These are phyloP conservation scores for Pseudocercospora pini-densiflorae DNA, from an alignment of 2,329 filamentous ascomycete genomes.

Conservation along the genomic window DNA sequence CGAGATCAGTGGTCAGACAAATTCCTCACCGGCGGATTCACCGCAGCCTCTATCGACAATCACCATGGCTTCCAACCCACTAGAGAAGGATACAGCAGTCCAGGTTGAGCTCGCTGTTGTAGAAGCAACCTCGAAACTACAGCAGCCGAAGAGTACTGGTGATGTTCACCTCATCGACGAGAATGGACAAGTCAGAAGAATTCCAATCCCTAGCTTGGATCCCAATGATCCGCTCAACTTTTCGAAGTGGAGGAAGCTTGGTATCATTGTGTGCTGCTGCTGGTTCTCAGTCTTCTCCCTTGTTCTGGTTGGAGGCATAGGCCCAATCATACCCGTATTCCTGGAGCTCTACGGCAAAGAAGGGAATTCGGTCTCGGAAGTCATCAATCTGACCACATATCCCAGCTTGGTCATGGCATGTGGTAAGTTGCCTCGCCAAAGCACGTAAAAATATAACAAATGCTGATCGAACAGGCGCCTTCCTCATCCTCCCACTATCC, in stretches of 20 bases:
- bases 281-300: conserved; percentile 43
- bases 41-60: neutral
- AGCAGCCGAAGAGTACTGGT: conserved; percentile 1
- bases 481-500: conserved; percentile 46
- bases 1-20: neutral
- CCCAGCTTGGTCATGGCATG: conserved; percentile 48
- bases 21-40: neutral
- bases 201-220: conserved; percentile 31
- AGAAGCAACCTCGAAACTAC: neutral
- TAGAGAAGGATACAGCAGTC: neutral
- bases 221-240: conserved; percentile 39
- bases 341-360: conserved; percentile 38
- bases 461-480: conserved; percentile 22
- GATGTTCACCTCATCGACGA: conserved; percentile 29
- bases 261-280: conserved; percentile 38
- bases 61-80: neutral
- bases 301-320: conserved; percentile 58
- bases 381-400: conserved; percentile 44
- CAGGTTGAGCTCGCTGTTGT: neutral
- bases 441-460: neutral
- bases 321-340: conserved; percentile 43
- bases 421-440: conserved; percentile 27
- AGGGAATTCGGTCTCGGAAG: conserved; percentile 33
- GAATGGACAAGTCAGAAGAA: conserved; percentile 27
- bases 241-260: conserved; percentile 36